Conservation (phyloP, 2,329 filamentous ascomycete species). For the Claviceps sorghi region DNA sequence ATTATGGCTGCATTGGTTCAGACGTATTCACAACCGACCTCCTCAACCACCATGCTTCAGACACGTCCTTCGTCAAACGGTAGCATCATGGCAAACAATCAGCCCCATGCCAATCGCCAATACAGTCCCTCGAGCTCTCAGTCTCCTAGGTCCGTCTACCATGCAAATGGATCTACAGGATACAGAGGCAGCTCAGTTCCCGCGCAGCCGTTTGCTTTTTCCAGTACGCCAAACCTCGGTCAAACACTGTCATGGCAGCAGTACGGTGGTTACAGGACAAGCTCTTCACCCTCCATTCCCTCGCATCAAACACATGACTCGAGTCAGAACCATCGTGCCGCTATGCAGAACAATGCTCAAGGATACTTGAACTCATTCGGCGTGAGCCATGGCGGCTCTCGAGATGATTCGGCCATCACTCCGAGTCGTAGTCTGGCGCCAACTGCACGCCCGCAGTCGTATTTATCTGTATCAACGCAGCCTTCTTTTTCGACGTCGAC, state of each 20-base stretch:
- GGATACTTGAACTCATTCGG: constrained; percentile 23
- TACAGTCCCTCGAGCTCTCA: constrained; percentile 28
- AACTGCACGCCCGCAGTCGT: constrained; percentile 28
- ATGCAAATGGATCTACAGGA: constrained; percentile 22
- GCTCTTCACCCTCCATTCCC: constrained; percentile 29
- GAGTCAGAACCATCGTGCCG: constrained; percentile 10
- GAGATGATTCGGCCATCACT: constrained; percentile 37
- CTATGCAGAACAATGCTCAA: constrained; percentile 21
- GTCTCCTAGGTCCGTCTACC: constrained; percentile 17
- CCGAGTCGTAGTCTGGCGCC: constrained; percentile 26
- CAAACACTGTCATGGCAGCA: constrained; percentile 38
- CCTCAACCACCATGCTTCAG: constrained; percentile 62
- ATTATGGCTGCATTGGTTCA: constrained; percentile 78
- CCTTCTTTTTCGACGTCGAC: constrained; percentile 28
- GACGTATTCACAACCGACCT: constrained; percentile 61
- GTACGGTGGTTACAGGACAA: constrained; percentile 31
- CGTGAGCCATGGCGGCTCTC: constrained; percentile 26
- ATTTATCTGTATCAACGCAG: constrained; percentile 26
- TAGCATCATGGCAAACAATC: constrained; percentile 33
- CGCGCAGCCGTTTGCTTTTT: constrained; percentile 66
- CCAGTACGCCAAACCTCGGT: constrained; percentile 50
- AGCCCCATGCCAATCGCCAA: constrained; percentile 34
- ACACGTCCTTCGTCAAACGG: constrained; percentile 46
- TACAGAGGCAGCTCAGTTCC: constrained; percentile 44
- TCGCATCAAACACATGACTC: constrained; percentile 15